Evolutionary conservation across 495 filamentous ascomycete genomes (phyloP), one percentile per base, ranked within the genome.

Genomic region (Stereocaulon alpinum): DNA sequence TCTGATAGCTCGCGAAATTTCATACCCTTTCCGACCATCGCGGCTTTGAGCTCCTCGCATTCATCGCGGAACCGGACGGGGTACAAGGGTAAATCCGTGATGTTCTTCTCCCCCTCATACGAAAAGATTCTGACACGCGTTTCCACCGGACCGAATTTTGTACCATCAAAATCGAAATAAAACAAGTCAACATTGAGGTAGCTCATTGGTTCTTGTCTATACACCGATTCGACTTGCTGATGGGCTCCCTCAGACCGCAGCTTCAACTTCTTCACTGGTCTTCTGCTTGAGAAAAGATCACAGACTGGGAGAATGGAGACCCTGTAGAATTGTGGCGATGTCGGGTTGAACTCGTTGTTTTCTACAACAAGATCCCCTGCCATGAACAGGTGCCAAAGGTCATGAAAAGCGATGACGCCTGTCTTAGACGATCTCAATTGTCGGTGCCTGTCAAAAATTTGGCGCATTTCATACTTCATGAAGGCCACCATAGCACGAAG

Each of bases 111-210:
- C 5, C 71, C 72, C 11, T 76, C 72, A 62, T 68, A 77, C 2
- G 53, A 54, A 12, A 55, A 27, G 51, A 76, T 56, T 9, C 37
- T 43, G 48, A 77, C 62, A 0, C 17, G 54, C 29, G 56, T 47
- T n/a, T 56, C 48, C 3, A 75, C 70, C 0, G 75, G 72, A 1
- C 74, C 75, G 1, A 75, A 61, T 7, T 64, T 48, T 44, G 65
- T 66, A 0, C 75, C 75, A 57, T 77, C 71, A 60, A 72, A 77
- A 61, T 75, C 70, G 29, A 76, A 66, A 41, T 72, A 69, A n/a
- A 71, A 65, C 45, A 73, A 70, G 20, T 65, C 40, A 10, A 76
- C 30, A 6, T 40, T 52, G 15, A 72, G 18, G 1, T 47, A 17
- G 12, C 14, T 53, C 9, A 65, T 60, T 20, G 67, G 51, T 45